Base-by-base conservation (phyloP, 495 filamentous ascomycete species). In the Talaromyces liani region DNA sequence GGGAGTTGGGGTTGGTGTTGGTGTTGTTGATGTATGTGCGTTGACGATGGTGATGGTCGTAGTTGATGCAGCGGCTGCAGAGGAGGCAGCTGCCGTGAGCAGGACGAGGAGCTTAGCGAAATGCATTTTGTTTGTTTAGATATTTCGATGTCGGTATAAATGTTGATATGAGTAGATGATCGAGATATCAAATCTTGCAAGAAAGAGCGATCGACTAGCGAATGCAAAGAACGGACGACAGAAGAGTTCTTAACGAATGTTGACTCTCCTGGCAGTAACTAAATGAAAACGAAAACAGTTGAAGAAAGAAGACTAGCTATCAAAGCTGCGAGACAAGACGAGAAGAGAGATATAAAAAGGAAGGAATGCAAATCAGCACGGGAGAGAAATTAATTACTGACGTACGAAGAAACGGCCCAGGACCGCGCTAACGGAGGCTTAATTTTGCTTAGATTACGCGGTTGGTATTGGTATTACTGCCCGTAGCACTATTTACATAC, bases 21-120 rank as follows among this genome's bases (percentile, higher is more conserved):
- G 41, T 8, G 59, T 61, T 36, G 62, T 34, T 53, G 59, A 54
- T 58, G 64, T 60, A n/a, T 69, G 51, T 34, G 72, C 65, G 10
- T 70, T 72, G 60, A 70, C 73, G 39, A 69, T 70, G 5, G 72
- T 67, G 33, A 75, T 67, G 63, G 69, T 68, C 51, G 77, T 67
- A 36, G 77, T 78, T 41, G 77, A 47, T 36, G 72, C 73, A 56
- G 65, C 53, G 56, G 70, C 72, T 24, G 71, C 63, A 1, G 68
- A 60, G 12, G 68, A 31, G 2, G 70, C 57, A 29, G 69, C 31
- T 24, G 65, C 67, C 14, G 76, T 71, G 49, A 75, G 64, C 6
- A 73, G 71, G 51, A 76, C 65, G 55, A 65, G 62, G 54, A 72
- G 69, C 68, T 76, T 79, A 65, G 68, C 62, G 70, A 80, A 67